Evolutionary conservation across 2,329 filamentous ascomycete genomes (phyloP), one percentile per base, ranked within the genome.

Genomic region (Colletotrichum siamense): DNA sequence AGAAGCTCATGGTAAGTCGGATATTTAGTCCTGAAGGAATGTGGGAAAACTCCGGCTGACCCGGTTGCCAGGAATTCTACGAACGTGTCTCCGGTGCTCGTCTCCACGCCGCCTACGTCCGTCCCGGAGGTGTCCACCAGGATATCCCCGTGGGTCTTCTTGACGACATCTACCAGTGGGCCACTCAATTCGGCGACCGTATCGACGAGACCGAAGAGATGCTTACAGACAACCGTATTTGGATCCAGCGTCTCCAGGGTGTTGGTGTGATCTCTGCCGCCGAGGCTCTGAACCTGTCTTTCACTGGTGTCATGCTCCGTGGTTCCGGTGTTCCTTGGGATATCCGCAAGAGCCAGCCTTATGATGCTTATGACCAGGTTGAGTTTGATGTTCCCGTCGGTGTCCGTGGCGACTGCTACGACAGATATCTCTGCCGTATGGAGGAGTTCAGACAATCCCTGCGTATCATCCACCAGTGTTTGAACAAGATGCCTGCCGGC

Each of bases 111-210:
- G 97, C 97, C 82, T 99, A 99, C 85, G 94, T 99, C 82, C 95
- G 97, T 81, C 97, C 97, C 64, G 97, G 97, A 82, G 97, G 97
- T 87, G 97, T 99, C 72, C 95, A 96, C 82, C 96, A 99, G 87
- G 97, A 99, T 88, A 91, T 99, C 62, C 97, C 97, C 34, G 83
- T 98, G 77, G 97, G 97, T 79, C 93, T 99, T 62, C 93, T 99
- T 67, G 98, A 99, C 85, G 97, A 99, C 84, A 99, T 99, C 83
- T 99, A 99, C 89, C 96, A 99, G 88, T 99, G 97, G 97, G 97
- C 97, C 18, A 99, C 97, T 75, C 97, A 99, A 86, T 99, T 99
- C 82, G 95, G 96, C 82, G 97, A 99, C 89, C 96, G 97, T 81
- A 97, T 99, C 82, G 97, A 99, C 85, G 97, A 99, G 87, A 99